Conservation (phyloP, 768 basidiomycete species). For the Tricholoma terreum region DNA sequence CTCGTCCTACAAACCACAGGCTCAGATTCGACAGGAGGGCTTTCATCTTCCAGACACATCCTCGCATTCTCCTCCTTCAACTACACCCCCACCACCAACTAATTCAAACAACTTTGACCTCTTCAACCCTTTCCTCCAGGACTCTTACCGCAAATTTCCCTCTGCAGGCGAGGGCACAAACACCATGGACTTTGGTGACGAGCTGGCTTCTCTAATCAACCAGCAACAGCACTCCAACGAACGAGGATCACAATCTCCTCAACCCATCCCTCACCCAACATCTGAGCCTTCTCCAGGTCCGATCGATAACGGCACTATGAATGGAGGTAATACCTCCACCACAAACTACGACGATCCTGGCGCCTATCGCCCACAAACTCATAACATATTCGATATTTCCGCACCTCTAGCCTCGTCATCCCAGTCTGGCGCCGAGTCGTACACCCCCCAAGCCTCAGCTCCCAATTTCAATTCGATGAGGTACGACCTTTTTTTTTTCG, state of each 20-base stretch:
- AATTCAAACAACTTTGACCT: slow-evolving; percentile 35
- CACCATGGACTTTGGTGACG: slow-evolving; percentile 61
- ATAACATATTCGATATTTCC: slow-evolving; percentile 65
- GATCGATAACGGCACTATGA: no score
- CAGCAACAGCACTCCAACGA: slow-evolving; percentile 18
- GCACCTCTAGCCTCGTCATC: slow-evolving; percentile 34
- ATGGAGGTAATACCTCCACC: no score
- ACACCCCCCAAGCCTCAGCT: no score
- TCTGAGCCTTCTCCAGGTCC: no score
- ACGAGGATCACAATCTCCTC: slow-evolving; percentile 18
- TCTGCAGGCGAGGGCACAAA: slow-evolving; percentile 20
- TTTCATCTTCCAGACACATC: slow-evolving; percentile 59
- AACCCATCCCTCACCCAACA: no score
- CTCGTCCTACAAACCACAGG: slow-evolving; percentile 48
- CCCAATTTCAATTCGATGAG: no score
- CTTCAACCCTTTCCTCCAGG: slow-evolving; percentile 38
- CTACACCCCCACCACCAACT: no score
- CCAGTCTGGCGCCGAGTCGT: no score
- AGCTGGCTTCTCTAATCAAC: slow-evolving; percentile 60
- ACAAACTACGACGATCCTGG: no score
- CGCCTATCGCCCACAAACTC: slow-evolving; percentile 25
- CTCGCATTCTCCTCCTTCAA: slow-evolving; percentile 23
- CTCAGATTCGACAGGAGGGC: slow-evolving; percentile 62
- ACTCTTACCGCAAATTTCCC: slow-evolving; percentile 56
- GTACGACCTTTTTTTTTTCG: no score